Conservation (phyloP, 495 filamentous ascomycete genomes). For the Hypoxylon crocopeplum region DNA sequence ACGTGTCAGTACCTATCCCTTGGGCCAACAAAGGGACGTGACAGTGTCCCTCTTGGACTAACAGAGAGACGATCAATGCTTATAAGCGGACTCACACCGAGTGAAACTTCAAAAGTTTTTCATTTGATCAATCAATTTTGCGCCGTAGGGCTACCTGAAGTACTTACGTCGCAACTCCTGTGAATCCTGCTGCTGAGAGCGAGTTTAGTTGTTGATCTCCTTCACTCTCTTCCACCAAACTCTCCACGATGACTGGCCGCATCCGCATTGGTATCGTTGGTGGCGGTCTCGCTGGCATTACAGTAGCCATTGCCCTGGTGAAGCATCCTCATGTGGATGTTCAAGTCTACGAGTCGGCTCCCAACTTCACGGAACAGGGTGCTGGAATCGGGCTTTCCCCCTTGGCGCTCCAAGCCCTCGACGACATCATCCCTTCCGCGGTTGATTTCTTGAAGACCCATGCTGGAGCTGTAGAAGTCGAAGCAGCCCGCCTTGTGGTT, state of each 20-base stretch:
- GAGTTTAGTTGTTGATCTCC: no score
- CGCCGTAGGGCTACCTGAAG: no score
- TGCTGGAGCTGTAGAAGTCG: slow-evolving; percentile 9
- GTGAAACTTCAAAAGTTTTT: no score
- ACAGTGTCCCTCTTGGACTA: no score
- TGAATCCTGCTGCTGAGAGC: no score
- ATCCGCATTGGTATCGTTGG: slow-evolving; percentile 31
- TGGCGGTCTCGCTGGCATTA: slow-evolving; percentile 39
- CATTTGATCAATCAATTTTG: no score
- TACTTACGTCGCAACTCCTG: no score
- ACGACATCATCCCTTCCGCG: slow-evolving; percentile 14
- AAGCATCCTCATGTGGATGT: slow-evolving; percentile 28
- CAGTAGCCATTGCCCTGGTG: slow-evolving; percentile 26
- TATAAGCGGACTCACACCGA: no score
- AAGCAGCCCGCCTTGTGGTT: slow-evolving; percentile 13
- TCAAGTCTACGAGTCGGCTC: slow-evolving; percentile 39
- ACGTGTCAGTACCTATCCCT: no score
- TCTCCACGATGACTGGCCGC: slow-evolving; percentile 6
- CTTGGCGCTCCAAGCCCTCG: slow-evolving; percentile 10
- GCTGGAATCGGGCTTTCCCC: slow-evolving; percentile 33
- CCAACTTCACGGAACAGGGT: slow-evolving; percentile 38
- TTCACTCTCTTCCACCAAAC: no score
- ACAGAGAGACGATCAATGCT: no score
- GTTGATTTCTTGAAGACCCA: slow-evolving; percentile 18
- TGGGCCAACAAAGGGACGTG: no score